These are phyloP conservation scores for Choricystis sp. DNA, from an alignment of 139 green algal genomes.

Conservation along the genomic window DNA sequence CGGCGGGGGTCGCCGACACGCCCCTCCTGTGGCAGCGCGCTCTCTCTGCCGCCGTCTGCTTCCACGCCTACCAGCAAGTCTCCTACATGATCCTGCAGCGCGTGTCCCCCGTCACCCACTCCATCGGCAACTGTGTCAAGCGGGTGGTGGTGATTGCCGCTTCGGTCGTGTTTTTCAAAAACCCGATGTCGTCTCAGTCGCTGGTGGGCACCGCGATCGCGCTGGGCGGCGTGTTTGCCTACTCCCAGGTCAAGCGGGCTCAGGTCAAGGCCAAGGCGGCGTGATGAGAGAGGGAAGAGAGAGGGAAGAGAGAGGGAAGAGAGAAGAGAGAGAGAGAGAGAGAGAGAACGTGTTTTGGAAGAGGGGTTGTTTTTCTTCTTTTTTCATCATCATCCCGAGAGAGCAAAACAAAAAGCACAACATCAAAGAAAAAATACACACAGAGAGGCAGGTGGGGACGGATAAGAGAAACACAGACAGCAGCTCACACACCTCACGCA, in stretches of 20 bases:
- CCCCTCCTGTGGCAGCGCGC: constrained; percentile 16
- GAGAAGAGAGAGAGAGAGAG: not conserved
- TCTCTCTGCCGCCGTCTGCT: constrained; percentile 62
- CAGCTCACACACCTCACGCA: too few species aligned
- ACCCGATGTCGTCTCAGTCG: constrained; percentile 50
- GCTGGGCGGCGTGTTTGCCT: constrained; percentile 78
- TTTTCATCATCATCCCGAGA: too few species aligned
- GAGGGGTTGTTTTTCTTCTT: too few species aligned
- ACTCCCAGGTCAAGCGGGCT: constrained; percentile 68
- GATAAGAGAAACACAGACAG: too few species aligned
- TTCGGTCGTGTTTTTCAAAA: constrained; percentile 80
- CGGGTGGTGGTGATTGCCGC: constrained; percentile 89
- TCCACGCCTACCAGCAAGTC: constrained; percentile 90
- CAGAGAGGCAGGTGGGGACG: not conserved
- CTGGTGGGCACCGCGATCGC: constrained; percentile 58
- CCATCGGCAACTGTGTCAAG: constrained; percentile 98
- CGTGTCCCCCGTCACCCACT: constrained; percentile 93
- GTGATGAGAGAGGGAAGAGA: too few species aligned
- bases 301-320: not conserved
- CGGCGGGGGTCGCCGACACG: constrained; percentile 17
- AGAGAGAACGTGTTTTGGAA: not conserved
- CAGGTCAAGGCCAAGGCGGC: constrained; percentile 16
- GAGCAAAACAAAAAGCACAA: not conserved
- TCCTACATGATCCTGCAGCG: constrained; percentile 77
- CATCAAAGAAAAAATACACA: not conserved